Evolutionary conservation across 345 rosid species (phyloP), one percentile per base, ranked within the genome.

Genomic region (Hypericum perforatum): DNA sequence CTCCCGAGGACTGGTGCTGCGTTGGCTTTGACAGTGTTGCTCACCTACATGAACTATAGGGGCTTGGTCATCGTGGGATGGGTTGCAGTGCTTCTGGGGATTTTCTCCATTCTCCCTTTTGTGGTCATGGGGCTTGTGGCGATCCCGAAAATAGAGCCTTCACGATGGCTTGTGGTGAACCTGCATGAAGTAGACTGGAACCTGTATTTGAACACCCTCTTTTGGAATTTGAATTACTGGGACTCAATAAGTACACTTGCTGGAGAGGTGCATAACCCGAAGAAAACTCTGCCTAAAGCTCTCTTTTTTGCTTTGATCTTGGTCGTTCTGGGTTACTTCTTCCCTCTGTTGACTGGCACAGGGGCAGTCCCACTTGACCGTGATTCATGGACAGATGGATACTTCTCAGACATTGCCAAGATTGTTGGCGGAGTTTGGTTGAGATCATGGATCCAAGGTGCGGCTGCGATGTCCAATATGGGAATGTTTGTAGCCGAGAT

Each of bases 141-240:
- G 8, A 74, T 85, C 37, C 87, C 90, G 0, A 73, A 74, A 59
- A 16, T 85, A 49, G 65, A 76, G 63, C 87, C 95, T 45, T 76
- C 87, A 6, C 76, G 89, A 55, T 85, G 95, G 87, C 14, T 82
- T 51, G 78, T 71, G 60, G 68, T 71, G 45, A 66, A 82, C 53
- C 54, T 85, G 39, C 66, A 49, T 52, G 49, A 63, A 40, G 76
- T 85, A 8, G 70, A 85, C 52, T 85, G 95, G 83, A 72, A 77
- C 56, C 60, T 82, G 76, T 85, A 78, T 55, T 64, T 80, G 49
- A 85, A 82, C 67, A 78, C 84, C 1, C 81, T 82, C 59, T 80
- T 85, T 60, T 82, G 94, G 94, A 82, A 82, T 56, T 69, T 85
- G 6, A 85, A 85, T 69, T 82, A 85, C 44, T 85, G 86, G 86